Percentiles rank a stretch among this genome's conserved stretches.
These are phyloP conservation scores for Phytophthora sp. DNA, from an alignment of 352 stramenopile genomes.

Conservation along the genomic window DNA sequence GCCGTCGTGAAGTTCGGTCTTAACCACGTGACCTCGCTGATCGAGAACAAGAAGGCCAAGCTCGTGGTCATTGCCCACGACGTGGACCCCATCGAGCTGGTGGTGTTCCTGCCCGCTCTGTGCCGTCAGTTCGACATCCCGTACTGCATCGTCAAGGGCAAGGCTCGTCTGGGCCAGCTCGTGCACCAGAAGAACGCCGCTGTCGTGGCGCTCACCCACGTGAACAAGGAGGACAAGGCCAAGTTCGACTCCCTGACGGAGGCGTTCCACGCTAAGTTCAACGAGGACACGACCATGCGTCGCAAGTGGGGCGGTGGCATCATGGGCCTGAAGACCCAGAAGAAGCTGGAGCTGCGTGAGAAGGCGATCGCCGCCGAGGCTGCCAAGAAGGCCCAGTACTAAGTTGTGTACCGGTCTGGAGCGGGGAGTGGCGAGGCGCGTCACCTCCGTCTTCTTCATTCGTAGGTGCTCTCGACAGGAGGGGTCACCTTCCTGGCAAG, in stretches of 20 bases:
- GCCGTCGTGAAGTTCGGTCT: conserved; percentile 98
- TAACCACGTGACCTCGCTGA: conserved; percentile 99
- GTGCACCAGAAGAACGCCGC: conserved; percentile 99
- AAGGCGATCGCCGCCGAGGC: conserved; percentile 97
- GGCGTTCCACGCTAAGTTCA: conserved; percentile 97
- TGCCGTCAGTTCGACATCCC: conserved; percentile 99
- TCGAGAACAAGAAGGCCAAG: conserved; percentile 99
- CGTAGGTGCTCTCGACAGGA: conserved; percentile 36
- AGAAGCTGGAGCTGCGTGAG: conserved; percentile 98
- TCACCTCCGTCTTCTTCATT: conserved; percentile 16
- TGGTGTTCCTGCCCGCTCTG: conserved; percentile 97
- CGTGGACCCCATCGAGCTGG: conserved; percentile 98
- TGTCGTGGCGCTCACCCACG: conserved; percentile 95
- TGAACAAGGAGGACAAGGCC: conserved; percentile 98
- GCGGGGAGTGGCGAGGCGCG: conserved; percentile 11
- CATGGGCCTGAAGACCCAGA: conserved; percentile 99
- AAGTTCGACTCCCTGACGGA: conserved; percentile 95
- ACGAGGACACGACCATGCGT: conserved; percentile 91
- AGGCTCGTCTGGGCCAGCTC: conserved; percentile 97
- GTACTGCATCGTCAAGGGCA: conserved; percentile 99
- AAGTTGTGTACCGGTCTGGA: conserved; percentile 38
- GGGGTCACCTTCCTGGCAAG: conserved; percentile 18
- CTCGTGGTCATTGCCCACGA: conserved; percentile 99
- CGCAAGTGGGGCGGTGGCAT: conserved; percentile 99
- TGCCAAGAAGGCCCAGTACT: conserved; percentile 98